Evolutionary conservation across 352 stramenopile genomes (phyloP), one percentile per base, ranked within the genome.

Genomic region (Pythium brachiatum): DNA sequence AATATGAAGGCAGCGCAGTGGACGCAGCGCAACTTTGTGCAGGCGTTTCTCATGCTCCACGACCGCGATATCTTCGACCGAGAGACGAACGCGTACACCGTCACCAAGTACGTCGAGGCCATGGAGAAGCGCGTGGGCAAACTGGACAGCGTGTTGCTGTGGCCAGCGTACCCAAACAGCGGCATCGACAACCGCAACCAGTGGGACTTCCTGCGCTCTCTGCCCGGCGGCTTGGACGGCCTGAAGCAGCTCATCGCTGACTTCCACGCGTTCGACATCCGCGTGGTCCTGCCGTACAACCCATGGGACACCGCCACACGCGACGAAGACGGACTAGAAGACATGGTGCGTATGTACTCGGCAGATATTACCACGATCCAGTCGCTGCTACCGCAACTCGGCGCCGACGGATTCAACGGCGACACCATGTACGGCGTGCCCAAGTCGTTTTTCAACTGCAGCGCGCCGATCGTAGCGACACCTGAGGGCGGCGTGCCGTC

Each of bases 341-440:
- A 77, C 46, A 62, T 53, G 1, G 79, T 90, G 34, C 80, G 83
- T 23, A 91, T 88, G 76, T 92, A 95, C 62, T 70, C 43, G 26
- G 83, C 82, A 11, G 86, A 95, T 53, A 84, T 92, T n/a, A 57
- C 65, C 5, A 84, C 64, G 25, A 63, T 94, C 47, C 59, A 71
- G 16, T 51, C 70, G 29, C 51, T 90, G 20, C 18, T 92, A 0
- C 50, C 66, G 0, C 66, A 72, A 41, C 57, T 83, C 7, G 63
- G 75, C 20, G 81, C 76, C 20, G 88, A 96, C 48, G 88, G 79
- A 20, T 90, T 96, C 59, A 96, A 96, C 57, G 88, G 85, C 9
- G 88, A 96, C 73, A 96, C 88, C 16, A 93, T 96, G 82, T 94
- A 90, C 60, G 88, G 85, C 23, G 82, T 96, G 0, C 85, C 84